Evolutionary conservation across 139 green algal species (phyloP).

Genomic region (Coelastrella sp.): DNA sequence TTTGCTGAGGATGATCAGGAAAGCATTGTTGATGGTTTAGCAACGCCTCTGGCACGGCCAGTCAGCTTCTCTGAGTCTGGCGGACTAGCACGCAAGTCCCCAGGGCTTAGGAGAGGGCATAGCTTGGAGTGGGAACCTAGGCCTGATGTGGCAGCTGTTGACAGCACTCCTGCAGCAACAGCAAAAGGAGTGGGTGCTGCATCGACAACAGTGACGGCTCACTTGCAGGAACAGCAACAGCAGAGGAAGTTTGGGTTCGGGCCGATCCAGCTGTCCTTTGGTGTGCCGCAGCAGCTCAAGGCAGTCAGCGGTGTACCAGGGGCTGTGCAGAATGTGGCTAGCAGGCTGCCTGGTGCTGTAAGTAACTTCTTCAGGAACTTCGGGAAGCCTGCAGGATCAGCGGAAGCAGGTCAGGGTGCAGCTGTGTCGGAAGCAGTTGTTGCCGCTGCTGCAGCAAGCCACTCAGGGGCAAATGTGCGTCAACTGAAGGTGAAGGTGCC

Average conservation of each 20-base stretch:
- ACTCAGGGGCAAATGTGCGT: too few species aligned
- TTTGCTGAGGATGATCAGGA: background rate
- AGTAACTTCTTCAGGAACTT: background rate
- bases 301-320: background rate
- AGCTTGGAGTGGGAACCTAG: constrained; percentile 13
- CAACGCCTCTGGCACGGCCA: background rate
- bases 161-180: background rate
- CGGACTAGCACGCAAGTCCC: background rate
- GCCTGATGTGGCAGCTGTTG: background rate
- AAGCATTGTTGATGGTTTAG: background rate
- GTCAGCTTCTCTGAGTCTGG: background rate
- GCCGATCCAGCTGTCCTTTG: background rate
- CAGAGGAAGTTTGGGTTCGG: background rate
- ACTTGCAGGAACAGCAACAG: background rate
- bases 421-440: too few species aligned
- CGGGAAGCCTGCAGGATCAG: too few species aligned
- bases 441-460: too few species aligned
- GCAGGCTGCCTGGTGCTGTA: background rate
- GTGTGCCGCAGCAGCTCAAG: background rate
- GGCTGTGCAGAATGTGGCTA: background rate
- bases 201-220: background rate
- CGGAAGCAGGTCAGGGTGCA: too few species aligned
- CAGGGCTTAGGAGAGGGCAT: background rate
- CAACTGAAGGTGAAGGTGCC: too few species aligned
- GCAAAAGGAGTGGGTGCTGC: background rate